Base-by-base conservation (phyloP, 2,329 filamentous ascomycete genomes). In the Paraconiothyrium brasiliense region DNA sequence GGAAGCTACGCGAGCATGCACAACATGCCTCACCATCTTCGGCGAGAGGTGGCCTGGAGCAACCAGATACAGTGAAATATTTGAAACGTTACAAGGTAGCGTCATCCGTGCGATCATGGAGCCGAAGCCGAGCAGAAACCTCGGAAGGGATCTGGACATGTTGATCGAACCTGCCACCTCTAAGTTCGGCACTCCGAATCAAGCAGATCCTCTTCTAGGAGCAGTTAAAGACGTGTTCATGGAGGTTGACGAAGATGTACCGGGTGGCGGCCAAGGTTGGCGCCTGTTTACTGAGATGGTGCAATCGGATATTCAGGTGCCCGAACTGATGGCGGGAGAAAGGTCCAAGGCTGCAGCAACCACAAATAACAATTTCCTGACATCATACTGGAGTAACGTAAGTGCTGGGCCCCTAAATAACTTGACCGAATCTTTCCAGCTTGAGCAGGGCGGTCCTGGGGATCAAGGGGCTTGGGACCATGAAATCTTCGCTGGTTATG, bases 151-250 rank as follows among this genome's bases (percentile, higher is more conserved):
- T 34, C 41, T 65, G 4, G 60, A 65, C 14, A 60, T 62, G 43
- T 46, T 65, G 20, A 30, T 34, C 20, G 56, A 55, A 30, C 34
- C 37, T 6, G 14, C 24, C 8, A 13, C 13, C 0, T 14, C n/a
- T 16, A 41, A 39, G 8, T 14, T 32, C 30, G 39, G 11, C 10
- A 43, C 35, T 41, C 20, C 47, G 7, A 58, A 58, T 27, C 11
- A 50, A 1, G 50, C 59, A 2, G 64, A 64, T 54, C 61, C 61
- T 2, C 54, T 73, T 4, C 63, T 70, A 5, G 67, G 69, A 24
- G 71, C 71, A 11, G 70, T 73, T 13, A 73, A 71, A 50, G 69
- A 73, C 2, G 71, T 69, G 1, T 73, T 73, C 35, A 73, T 72
- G 69, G 71, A 72, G 52, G 69, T 70, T 1, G 70, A 72, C 16